phyloP scores from a whole-genome alignment of 1,139 yeast genomes.

The Candida pseudocylindracea region DNA sequence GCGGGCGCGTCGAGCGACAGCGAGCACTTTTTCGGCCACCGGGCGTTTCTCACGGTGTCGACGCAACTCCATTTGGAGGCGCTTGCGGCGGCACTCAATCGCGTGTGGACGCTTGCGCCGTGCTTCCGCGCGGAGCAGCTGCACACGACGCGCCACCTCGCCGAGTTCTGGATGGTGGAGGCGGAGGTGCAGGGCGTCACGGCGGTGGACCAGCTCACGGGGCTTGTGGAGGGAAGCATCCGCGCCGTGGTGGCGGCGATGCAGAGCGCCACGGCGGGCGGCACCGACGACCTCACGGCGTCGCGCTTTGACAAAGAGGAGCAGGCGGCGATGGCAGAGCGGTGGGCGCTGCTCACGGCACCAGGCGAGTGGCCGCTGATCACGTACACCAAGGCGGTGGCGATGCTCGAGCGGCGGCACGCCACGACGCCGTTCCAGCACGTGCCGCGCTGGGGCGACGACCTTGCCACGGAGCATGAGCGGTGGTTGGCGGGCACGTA shows the following conservation, averaged over 20 bases:
- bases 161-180: constrained; percentile 97
- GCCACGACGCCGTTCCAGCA: constrained; percentile 7
- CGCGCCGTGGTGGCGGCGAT: constrained; percentile 18
- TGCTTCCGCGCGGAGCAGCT: constrained; percentile 89
- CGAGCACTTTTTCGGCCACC: constrained; percentile 35
- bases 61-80: constrained; percentile 84
- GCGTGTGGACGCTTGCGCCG: constrained; percentile 84
- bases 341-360: constrained; percentile 11
- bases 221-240: constrained; percentile 49
- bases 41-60: constrained; percentile 66
- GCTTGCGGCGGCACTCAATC: constrained; percentile 43
- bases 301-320: constrained; percentile 15
- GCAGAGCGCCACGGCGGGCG: background rate
- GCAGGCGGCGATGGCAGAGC: constrained; percentile 5
- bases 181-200: constrained; percentile 63
- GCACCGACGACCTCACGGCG: constrained; percentile 13
- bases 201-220: constrained; percentile 33
- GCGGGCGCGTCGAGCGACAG: constrained; percentile 1
- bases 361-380: constrained; percentile 42
- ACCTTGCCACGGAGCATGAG: constrained; percentile 71
- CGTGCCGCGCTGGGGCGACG: constrained; percentile 38
- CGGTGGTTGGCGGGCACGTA: constrained; percentile 67
- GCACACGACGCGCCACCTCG: constrained; percentile 74
- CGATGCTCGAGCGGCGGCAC: constrained; percentile 15
- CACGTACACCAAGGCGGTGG: constrained; percentile 57